A percentile compares a stretch with the other conserved stretches of the same genome.
These are phyloP conservation scores for Nyctanthes arbortristis DNA, from an alignment of 257 asterid genomes.

Conservation along the genomic window DNA sequence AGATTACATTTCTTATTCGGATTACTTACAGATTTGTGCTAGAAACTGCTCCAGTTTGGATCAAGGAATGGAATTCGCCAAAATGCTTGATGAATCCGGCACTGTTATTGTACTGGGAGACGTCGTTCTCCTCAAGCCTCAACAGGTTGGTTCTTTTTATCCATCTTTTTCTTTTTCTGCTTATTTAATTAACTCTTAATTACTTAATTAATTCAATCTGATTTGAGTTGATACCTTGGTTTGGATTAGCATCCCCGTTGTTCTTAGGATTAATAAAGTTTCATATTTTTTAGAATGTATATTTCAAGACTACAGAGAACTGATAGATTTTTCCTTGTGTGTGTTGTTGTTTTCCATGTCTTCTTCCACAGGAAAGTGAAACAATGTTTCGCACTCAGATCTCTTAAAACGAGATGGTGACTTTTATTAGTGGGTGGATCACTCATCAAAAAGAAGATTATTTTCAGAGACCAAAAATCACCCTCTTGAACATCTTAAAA, in stretches of 20 bases:
- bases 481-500: constrained; percentile 12
- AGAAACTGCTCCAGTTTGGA: constrained; percentile 45
- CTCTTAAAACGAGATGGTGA: constrained; percentile 70
- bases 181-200: constrained; percentile 4
- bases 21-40: constrained; percentile 55
- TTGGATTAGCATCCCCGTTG: not conserved
- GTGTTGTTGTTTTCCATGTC: constrained; percentile 54
- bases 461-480: constrained; percentile 26
- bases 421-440: constrained; percentile 57
- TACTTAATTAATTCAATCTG: not conserved
- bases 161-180: not conserved
- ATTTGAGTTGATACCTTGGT: too few species aligned
- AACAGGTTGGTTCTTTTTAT: constrained; percentile 57
- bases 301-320: constrained; percentile 52
- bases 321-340: constrained; percentile 48
- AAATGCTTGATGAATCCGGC: constrained; percentile 77
- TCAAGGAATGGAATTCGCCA: constrained; percentile 56
- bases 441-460: constrained; percentile 41
- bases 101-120: constrained; percentile 75
- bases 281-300: not conserved
- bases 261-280: not conserved
- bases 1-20: constrained; percentile 42
- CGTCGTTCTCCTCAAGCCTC: constrained; percentile 66
- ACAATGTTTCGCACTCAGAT: constrained; percentile 57
- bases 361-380: constrained; percentile 79